These are phyloP conservation scores for Corinectria fuckeliana DNA, from an alignment of 2,329 filamentous ascomycete species.

Conservation along the genomic window DNA sequence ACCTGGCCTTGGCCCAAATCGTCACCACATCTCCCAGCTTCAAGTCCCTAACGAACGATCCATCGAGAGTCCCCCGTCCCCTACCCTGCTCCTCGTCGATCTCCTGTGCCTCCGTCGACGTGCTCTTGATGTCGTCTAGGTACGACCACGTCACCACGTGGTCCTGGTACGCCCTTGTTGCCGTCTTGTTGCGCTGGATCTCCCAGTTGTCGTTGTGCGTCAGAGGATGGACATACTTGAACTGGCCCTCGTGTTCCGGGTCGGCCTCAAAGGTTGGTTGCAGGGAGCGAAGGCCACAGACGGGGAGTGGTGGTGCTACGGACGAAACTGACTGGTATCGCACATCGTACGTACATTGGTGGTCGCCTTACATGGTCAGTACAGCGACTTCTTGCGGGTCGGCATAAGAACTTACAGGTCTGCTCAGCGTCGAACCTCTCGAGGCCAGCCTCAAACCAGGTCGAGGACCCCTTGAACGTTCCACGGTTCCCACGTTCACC, in stretches of 20 bases:
- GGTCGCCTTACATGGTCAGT: conserved; percentile 36
- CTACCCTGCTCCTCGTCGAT: conserved; percentile 53
- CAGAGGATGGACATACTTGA: conserved; percentile 48
- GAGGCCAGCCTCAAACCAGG: conserved; percentile 69
- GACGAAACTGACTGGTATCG: conserved; percentile 33
- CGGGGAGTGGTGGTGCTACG: conserved; percentile 35
- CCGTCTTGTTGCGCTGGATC: conserved; percentile 57
- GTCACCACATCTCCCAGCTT: conserved; percentile 67
- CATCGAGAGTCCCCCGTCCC: conserved; percentile 57
- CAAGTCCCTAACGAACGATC: conserved; percentile 62
- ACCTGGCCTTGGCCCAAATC: conserved; percentile 66
- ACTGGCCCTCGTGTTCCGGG: conserved; percentile 29
- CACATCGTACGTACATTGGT: conserved; percentile 40
- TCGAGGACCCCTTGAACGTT: conserved; percentile 58
- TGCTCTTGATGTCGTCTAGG: conserved; percentile 53
- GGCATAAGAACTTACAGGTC: conserved; percentile 33
- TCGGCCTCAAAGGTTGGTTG: conserved; percentile 39
- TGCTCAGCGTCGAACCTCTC: conserved; percentile 57
- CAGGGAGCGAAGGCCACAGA: conserved; percentile 47
- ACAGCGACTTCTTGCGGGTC: fast-evolving
- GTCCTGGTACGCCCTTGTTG: conserved; percentile 41
- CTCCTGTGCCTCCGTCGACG: conserved; percentile 47
- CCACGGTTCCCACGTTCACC: conserved; percentile 41
- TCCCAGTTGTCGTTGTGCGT: conserved; percentile 44
- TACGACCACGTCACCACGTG: conserved; percentile 62